Evolutionary conservation across 805 yeast genomes (phyloP), one percentile per base, ranked within the genome.

Genomic region (Saturnispora ahearnii): DNA sequence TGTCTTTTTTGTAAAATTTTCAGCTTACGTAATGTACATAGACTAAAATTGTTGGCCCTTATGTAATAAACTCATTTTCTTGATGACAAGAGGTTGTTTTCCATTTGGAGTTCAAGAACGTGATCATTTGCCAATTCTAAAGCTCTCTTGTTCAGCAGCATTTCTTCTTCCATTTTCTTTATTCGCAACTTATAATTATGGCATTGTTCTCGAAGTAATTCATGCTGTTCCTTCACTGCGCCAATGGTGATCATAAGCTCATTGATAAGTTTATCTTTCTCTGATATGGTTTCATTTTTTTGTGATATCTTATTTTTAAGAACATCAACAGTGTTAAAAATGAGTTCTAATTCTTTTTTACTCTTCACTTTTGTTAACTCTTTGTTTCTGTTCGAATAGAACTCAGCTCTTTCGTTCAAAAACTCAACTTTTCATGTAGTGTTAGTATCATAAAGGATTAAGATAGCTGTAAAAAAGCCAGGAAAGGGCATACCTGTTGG

Each of bases 61-160:
- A 36, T 42, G 26, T 26, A 22, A 13, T 31, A 26, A 7, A 18
- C 58, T 2, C 63, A 65, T 40, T 44, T 15, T 57, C 63, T 36
- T 36, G 40, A 36, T 8, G 29, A 26, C 29, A 48, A 15, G 24
- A 77, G 69, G 50, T 75, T 75, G 49, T 68, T 71, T 57, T 77
- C 81, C 41, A 78, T 74, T 57, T 75, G 77, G 32, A 68, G 58
- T 18, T 76, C 69, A 47, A 78, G 60, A 6, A 73, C 58, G 54
- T 76, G 78, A 54, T 78, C 82, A 52, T 76, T 77, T 31, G 74
- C 64, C 7, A 73, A 57, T 47, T 76, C 80, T 31, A 77, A 66
- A 29, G 73, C 69, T 51, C 71, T 70, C 52, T 71, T 70, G 58
- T 73, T 77, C 50, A 62, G 44, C n/a, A 49, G 53, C n/a, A 58